Base-by-base conservation (phyloP, 306 rosid species). In the Acacia melanoxylon region DNA sequence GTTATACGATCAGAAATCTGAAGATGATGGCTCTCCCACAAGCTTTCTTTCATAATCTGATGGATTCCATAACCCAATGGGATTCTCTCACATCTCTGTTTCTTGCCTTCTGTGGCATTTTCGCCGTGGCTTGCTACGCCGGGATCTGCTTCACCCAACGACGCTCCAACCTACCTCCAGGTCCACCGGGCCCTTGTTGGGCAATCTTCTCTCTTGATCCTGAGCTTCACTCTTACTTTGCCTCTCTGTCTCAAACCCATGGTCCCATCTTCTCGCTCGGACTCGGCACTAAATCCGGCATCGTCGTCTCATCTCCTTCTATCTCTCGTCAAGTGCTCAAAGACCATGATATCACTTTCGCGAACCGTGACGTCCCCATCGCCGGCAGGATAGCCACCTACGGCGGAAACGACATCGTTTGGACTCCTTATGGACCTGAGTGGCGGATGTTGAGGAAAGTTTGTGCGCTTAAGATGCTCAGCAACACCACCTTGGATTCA, bases 381-480 rank as follows among this genome's bases (percentile, higher is more conserved):
- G 90, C 88, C 0, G 97, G 45, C 0, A 66, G 69, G 37, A 68
- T 67, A 7, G 79, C 85, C 1, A 1, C 82, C 0, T 86, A 89
- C 76, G 97, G 91, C 3, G 94, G 94, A 1, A 7, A 13, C 2
- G 93, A 93, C 77, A 89, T 91, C 2, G 91, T 52, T 0, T 90
- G 90, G 95, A 90, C 44, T 1, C 97, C 90, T 4, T 90, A 93
- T 48, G 97, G 97, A 2, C 69, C 89, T 0, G 92, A 95, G 58
- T 95, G 98, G 98, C 83, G 97, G 48, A 93, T 88, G 98, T 51
- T 93, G 81, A 66, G 98, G 35, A 95, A 89, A 80, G 89, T 91
- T 2, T 85, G 89, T 31, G 88, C 81, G 11, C 7, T 79, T 4
- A 94, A 91, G 85, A 93, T 91, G 98, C 91, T 91, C 6, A 89